Base-by-base conservation (phyloP, 352 stramenopile genomes). In the Pythium volutum region DNA sequence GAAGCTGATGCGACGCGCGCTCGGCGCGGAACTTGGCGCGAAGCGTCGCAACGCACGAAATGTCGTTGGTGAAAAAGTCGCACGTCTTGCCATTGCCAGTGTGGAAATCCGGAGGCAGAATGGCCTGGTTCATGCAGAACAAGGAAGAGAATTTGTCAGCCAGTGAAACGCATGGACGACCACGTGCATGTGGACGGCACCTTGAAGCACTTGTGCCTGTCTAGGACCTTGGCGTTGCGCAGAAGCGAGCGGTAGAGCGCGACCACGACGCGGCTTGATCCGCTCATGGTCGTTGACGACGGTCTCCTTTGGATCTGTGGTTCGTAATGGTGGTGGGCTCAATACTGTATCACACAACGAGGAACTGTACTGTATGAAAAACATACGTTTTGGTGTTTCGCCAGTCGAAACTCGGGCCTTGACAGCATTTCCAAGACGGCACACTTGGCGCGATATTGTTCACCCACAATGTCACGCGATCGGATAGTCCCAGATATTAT, bases 241-340 rank as follows among this genome's bases (percentile, higher is more conserved):
- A 88, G 55, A 26, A 90, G 76, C 55, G 79, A 88, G 46, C 80
- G 78, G 48, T 90, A 90, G 55, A 92, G 74, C 70, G 77, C 75
- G 51, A 88, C 57, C 33, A 81, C 78, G 34, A 92, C 66, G 69
- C 76, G 81, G 7, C 56, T 64, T 2, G 78, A 86, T 12, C 66
- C 64, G 71, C 84, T 84, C 33, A 12, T 55, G 26, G 6, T 9
- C 9, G 29, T 33, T n/a, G n/a, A n/a, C n/a, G n/a, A n/a, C n/a
- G n/a, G n/a, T n/a, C n/a, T n/a, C n/a, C n/a, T n/a, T n/a, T n/a
- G n/a, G n/a, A n/a, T n/a, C n/a, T n/a, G n/a, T n/a, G n/a, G n/a
- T n/a, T n/a, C n/a, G n/a, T n/a, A n/a, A n/a, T n/a, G n/a, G n/a
- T n/a, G n/a, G n/a, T n/a, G n/a, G n/a, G n/a, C n/a, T n/a, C n/a